Conservation (phyloP, 2,329 filamentous ascomycete genomes). For the Aspergillus nomiae region DNA sequence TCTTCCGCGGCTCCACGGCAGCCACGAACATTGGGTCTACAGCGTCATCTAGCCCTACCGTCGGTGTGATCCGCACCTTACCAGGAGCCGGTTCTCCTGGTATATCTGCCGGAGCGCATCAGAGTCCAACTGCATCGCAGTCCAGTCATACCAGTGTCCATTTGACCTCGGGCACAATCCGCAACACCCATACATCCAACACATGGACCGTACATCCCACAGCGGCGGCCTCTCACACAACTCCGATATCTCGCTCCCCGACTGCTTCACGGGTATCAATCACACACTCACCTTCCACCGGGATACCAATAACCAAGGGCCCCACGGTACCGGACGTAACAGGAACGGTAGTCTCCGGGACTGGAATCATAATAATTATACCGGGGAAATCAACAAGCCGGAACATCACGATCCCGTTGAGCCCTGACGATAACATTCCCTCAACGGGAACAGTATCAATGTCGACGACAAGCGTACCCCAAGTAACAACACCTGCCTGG, state of each 20-base stretch:
- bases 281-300: neutral
- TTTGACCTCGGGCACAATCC: neutral
- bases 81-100: neutral
- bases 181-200: neutral
- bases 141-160: neutral
- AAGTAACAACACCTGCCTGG: neutral
- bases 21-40: neutral
- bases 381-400: neutral
- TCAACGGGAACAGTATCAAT: too few relatives aligned
- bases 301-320: neutral
- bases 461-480: too few relatives aligned
- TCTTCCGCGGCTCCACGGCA: neutral
- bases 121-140: neutral
- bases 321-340: neutral
- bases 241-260: neutral
- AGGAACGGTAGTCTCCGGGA: neutral
- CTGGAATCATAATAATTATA: neutral
- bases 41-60: neutral
- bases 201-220: neutral
- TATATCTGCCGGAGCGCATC: neutral
- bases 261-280: neutral
- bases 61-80: neutral
- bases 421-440: neutral
- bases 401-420: neutral
- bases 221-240: neutral